Base-by-base conservation (phyloP, 129 eudicot species). In the Pittosporum tobira region DNA sequence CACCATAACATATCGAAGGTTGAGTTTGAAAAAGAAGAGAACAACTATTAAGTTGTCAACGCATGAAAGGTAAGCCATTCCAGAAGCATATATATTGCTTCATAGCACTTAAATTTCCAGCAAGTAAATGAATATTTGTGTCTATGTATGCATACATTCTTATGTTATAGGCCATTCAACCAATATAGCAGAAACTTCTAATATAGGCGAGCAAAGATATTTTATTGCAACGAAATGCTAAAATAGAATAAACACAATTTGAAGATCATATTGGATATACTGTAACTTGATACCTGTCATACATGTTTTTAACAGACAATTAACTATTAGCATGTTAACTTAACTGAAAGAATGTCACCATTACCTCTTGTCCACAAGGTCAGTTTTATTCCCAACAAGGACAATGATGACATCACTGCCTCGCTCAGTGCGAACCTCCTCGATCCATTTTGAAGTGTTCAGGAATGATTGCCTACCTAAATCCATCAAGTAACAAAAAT, bases 371-470 rank as follows among this genome's bases (percentile, higher is more conserved):
- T 85, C 94, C 64, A 85, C 94, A 60, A 85, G 89, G 61, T 85
- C 94, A 37, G 94, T 85, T 79, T 85, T 85, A 64, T 84, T 84
- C 58, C 94, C 94, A 63, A 84, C 94, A 50, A 84, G 88, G 52
- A 84, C 94, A 10, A 84, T 75, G 51, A 85, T 85, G 24, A 85
- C 94, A 81, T 85, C 94, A 75, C 94, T 85, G 25, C 94, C 94
- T 58, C 94, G 64, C 75, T 85, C 94, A 43, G 88, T 78, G 40
- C 94, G 89, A 75, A 85, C 89, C 79, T 81, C 94, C 74, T 85
- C 94, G 8, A 85, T 79, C 94, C 94, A 85, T 71, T 81, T 85
- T 65, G 67, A 69, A 13, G 94, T 81, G 86, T 85, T 85, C 61
- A 85, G 51, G 67, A 85, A 85, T 23, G 94, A 75, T 25, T 85